phyloP scores from a whole-genome alignment of 768 basidiomycete genomes.

The Naematelia aurantialba region DNA sequence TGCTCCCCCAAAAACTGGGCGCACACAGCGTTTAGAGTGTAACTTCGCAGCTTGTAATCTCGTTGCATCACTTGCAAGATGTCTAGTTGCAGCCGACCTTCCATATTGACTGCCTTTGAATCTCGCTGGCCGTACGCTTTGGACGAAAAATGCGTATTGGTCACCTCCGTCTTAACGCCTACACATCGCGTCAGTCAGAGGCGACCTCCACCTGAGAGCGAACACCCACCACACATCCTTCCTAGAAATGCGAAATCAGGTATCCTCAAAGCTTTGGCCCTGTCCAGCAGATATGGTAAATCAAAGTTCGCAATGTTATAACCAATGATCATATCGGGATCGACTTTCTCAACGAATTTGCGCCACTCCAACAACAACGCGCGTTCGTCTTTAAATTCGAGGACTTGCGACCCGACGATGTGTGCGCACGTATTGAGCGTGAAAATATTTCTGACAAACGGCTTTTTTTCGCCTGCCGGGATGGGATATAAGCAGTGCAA shows the following conservation, averaged over 20 bases:
- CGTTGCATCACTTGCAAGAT: slow-evolving; percentile 96
- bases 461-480: slow-evolving; percentile 72
- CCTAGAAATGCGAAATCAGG: slow-evolving; percentile 70
- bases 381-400: slow-evolving; percentile 71
- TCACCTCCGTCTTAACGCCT: slow-evolving; percentile 75
- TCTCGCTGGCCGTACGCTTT: slow-evolving; percentile 96
- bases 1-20: slow-evolving; percentile 97
- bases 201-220: neutral
- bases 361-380: slow-evolving; percentile 78
- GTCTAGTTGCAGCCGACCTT: slow-evolving; percentile 92
- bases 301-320: slow-evolving; percentile 95
- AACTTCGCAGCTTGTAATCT: slow-evolving; percentile 93
- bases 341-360: slow-evolving; percentile 80
- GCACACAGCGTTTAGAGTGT: slow-evolving; percentile 96
- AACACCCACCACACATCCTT: slow-evolving; percentile 63
- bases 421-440: slow-evolving; percentile 89
- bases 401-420: slow-evolving; percentile 96
- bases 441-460: slow-evolving; percentile 94
- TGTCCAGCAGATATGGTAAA: slow-evolving; percentile 90
- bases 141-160: slow-evolving; percentile 95
- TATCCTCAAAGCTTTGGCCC: slow-evolving; percentile 76
- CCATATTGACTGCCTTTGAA: slow-evolving; percentile 85
- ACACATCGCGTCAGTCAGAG: slow-evolving; percentile 9
- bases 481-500: slow-evolving; percentile 8
- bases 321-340: slow-evolving; percentile 93